Percentiles rank a stretch among this genome's conserved stretches.
phyloP scores from a whole-genome alignment of 495 filamentous ascomycete species.

The Lasiosphaeria ovina region DNA sequence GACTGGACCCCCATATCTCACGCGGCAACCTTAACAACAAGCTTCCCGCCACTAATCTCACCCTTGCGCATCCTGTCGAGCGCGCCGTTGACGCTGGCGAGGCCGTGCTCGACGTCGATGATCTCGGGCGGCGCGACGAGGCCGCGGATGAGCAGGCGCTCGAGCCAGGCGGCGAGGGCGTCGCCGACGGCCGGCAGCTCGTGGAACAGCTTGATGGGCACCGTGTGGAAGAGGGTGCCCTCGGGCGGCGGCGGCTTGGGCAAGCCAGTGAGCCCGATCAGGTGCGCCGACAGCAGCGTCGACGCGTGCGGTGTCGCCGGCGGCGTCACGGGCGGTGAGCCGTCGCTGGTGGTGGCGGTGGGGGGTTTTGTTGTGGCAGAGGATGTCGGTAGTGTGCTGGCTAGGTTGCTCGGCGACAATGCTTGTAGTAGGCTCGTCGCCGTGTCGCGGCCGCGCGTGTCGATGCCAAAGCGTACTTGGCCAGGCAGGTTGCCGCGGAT shows the following conservation, averaged over 20 bases:
- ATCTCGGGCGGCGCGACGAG: constrained; percentile 56
- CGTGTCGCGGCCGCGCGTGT: constrained; percentile 59
- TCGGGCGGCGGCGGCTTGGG: constrained; percentile 50
- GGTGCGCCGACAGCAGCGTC: constrained; percentile 41
- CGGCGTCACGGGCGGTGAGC: constrained; percentile 19
- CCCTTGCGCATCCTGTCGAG: constrained; percentile 59
- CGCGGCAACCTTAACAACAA: constrained; percentile 45
- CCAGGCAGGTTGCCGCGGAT: constrained; percentile 52
- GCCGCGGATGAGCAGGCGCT: constrained; percentile 50
- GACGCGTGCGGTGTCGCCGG: constrained; percentile 26
- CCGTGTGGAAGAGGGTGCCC: constrained; percentile 50
- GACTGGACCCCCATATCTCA: no score
- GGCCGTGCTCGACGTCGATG: constrained; percentile 54
- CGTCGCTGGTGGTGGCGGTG: constrained; percentile 1
- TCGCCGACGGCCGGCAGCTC: constrained; percentile 56
- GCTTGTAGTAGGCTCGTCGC: constrained; percentile 50
- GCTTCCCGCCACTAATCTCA: constrained; percentile 55
- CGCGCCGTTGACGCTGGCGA: constrained; percentile 61
- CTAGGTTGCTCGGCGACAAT: constrained; percentile 32
- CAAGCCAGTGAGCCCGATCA: constrained; percentile 61
- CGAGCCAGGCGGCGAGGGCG: constrained; percentile 57
- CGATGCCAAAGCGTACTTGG: constrained; percentile 60
- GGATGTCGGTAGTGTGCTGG: constrained; percentile 10
- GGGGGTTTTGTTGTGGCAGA: background rate
- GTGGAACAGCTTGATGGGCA: constrained; percentile 71